Conservation (phyloP, 441 rosid species). For the Euphorbia celastroides region DNA sequence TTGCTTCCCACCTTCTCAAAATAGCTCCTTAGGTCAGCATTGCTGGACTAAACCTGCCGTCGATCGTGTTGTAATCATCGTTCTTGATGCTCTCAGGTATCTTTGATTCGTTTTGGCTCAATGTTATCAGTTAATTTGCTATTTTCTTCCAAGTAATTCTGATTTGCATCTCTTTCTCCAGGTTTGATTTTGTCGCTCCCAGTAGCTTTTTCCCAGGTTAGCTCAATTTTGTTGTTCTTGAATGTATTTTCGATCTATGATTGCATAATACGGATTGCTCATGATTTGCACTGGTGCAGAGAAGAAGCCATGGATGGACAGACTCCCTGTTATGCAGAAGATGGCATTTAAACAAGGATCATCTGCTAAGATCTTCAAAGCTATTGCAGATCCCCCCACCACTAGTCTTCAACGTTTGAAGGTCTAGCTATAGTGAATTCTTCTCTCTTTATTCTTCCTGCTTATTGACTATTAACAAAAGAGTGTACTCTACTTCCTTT, state of each 20-base stretch:
- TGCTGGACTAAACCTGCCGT: conserved; percentile 81
- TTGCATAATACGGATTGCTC: not conserved
- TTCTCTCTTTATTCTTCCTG: not conserved
- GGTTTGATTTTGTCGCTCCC: conserved; percentile 89
- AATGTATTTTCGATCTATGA: not conserved
- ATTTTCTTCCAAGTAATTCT: too few species aligned
- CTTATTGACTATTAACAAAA: not conserved
- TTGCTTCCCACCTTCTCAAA: conserved; percentile 29
- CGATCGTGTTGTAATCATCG: conserved; percentile 66
- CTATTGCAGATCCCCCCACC: conserved; percentile 96
- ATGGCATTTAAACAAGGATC: conserved; percentile 54
- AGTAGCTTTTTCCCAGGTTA: conserved; percentile 64
- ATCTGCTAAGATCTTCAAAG: conserved; percentile 81
- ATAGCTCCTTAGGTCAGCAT: not conserved
- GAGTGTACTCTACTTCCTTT: not conserved
- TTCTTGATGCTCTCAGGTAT: conserved; percentile 87
- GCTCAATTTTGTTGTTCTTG: not conserved
- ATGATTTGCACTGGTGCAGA: conserved; percentile 22
- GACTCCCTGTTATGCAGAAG: conserved; percentile 57
- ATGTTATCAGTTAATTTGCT: not conserved
- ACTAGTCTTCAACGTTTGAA: conserved; percentile 93
- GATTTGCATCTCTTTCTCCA: conserved; percentile 19
- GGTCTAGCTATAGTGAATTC: conserved; percentile 26
- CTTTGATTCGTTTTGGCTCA: not conserved
- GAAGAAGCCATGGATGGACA: conserved; percentile 92